Percentiles rank a stretch among this genome's conserved stretches.
These are phyloP conservation scores for Boechera retrofracta DNA, from an alignment of 345 rosid species.

Conservation along the genomic window DNA sequence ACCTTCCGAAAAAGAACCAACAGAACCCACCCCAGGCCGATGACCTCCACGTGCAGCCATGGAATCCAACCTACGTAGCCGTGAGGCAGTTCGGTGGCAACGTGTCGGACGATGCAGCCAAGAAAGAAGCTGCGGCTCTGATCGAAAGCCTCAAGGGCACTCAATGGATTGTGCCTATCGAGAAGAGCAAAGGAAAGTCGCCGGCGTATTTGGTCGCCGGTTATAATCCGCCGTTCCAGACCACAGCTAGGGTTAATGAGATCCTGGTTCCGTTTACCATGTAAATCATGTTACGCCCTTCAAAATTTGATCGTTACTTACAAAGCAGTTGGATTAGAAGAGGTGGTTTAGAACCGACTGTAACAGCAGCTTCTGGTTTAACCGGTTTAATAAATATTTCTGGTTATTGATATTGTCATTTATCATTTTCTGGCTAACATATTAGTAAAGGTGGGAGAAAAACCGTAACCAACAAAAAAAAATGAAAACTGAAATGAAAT, in stretches of 20 bases:
- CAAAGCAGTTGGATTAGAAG: not conserved
- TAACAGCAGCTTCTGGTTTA: not conserved
- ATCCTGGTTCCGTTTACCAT: slow-evolving; percentile 34
- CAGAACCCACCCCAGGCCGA: slow-evolving; percentile 20
- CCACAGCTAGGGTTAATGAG: slow-evolving; percentile 38
- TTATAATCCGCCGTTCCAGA: slow-evolving; percentile 20
- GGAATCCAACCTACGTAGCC: slow-evolving; percentile 36
- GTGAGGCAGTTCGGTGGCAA: slow-evolving; percentile 33
- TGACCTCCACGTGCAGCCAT: slow-evolving; percentile 15
- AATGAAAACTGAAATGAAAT: not conserved
- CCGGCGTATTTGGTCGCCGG: slow-evolving; percentile 35
- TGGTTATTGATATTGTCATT: not conserved
- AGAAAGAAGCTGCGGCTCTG: slow-evolving; percentile 33
- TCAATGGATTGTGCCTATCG: slow-evolving; percentile 8
- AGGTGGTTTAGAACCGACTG: slow-evolving; percentile 20
- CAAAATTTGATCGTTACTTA: too few species aligned
- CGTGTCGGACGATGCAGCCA: slow-evolving; percentile 8
- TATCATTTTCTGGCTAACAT: not conserved
- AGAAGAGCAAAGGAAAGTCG: slow-evolving; percentile 36
- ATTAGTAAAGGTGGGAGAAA: too few species aligned
- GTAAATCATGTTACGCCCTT: slow-evolving; percentile 20
- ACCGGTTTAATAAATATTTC: not conserved
- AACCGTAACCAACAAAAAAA: not conserved
- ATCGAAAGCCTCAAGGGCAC: slow-evolving; percentile 29
- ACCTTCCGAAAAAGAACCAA: slow-evolving; percentile 33